These are phyloP conservation scores for Kitagawia praeruptora DNA, from an alignment of 129 eudicot genomes.

Conservation along the genomic window DNA sequence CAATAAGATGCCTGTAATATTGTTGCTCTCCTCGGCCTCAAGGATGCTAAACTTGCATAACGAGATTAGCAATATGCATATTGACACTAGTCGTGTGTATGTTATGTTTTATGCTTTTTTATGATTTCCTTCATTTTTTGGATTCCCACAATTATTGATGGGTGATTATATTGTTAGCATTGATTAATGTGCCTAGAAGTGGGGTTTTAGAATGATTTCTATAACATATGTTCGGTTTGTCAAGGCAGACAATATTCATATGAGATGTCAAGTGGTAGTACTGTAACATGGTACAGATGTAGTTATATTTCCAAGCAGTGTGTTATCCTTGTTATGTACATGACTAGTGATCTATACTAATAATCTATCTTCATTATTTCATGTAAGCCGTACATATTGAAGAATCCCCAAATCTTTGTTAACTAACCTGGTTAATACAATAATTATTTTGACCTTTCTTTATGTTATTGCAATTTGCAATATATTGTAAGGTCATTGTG, in stretches of 20 bases:
- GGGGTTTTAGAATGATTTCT: neutral
- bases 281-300: neutral
- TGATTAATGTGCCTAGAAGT: neutral
- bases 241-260: no score
- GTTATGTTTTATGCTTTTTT: neutral
- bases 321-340: neutral
- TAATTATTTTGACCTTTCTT: neutral
- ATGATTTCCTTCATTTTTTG: neutral
- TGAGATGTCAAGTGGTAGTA: neutral
- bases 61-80: neutral
- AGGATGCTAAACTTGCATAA: neutral
- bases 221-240: neutral
- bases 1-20: neutral
- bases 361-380: neutral
- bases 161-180: neutral
- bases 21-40: neutral
- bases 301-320: neutral
- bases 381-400: no score
- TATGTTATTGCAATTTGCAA: neutral
- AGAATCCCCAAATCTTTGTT: no score
- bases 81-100: neutral
- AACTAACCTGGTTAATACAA: neutral
- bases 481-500: neutral
- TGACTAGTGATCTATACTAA: neutral
- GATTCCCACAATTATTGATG: neutral